Evolutionary conservation across 1,284 basidiomycete genomes (phyloP).

Genomic region (Taiwanofungus camphoratus): DNA sequence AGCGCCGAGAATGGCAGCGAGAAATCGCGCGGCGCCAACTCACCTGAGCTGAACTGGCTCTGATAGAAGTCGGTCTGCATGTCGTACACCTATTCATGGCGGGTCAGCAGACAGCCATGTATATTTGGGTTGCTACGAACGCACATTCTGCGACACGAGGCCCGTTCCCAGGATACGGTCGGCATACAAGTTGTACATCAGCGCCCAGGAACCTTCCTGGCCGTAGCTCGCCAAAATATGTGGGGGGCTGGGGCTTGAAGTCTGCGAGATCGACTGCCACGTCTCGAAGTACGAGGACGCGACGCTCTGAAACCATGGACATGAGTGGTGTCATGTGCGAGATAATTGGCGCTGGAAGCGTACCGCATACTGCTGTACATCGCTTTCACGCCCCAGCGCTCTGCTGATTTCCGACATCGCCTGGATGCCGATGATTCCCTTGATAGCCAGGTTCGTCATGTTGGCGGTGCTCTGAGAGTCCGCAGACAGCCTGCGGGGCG

Average conservation of each 20-base stretch:
- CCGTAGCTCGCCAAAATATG: constrained; percentile 37
- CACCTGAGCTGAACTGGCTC: constrained; percentile 8
- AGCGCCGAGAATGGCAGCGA: too few species aligned
- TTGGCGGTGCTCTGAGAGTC: constrained; percentile 43
- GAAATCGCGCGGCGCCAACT: too few species aligned
- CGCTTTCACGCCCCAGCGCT: constrained; percentile 41
- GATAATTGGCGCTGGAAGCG: constrained; percentile 13
- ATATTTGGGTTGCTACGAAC: background rate
- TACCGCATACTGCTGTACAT: constrained; percentile 45
- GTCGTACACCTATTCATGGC: constrained; percentile 11
- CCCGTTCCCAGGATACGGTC: constrained; percentile 45
- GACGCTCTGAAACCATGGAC: constrained; percentile 13
- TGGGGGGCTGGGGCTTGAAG: constrained; percentile 30
- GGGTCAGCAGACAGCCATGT: background rate
- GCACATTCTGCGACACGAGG: constrained; percentile 19
- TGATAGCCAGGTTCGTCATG: constrained; percentile 73
- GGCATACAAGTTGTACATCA: constrained; percentile 61
- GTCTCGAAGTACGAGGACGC: constrained; percentile 18
- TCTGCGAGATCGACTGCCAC: constrained; percentile 29
- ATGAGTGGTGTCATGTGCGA: background rate
- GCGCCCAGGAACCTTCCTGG: constrained; percentile 45
- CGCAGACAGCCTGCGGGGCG: constrained; percentile 51
- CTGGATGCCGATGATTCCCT: constrained; percentile 62
- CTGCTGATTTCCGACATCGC: constrained; percentile 56
- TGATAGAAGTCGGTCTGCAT: constrained; percentile 13